Conservation (phyloP, 1,284 basidiomycete genomes). For the Chalciporus sp. region DNA sequence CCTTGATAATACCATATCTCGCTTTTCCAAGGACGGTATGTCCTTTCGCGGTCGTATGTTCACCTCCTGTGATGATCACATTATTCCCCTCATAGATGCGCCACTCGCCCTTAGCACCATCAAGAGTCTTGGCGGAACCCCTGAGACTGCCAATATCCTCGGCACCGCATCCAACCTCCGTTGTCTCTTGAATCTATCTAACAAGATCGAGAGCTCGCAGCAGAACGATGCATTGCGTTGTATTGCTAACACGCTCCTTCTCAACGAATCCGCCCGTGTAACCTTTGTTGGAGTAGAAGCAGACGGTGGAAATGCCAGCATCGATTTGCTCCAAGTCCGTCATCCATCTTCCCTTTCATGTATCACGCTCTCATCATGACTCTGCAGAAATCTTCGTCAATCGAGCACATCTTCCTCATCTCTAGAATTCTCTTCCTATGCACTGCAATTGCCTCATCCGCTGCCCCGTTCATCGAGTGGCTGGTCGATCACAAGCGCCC, state of each 20-base stretch:
- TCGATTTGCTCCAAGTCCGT: conserved; percentile 66
- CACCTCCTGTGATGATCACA: conserved; percentile 1
- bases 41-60: conserved; percentile 13
- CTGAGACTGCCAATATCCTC: conserved; percentile 67
- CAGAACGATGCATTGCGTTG: conserved; percentile 69
- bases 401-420: conserved; percentile 72
- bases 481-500: conserved; percentile 61
- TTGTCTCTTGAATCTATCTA: conserved; percentile 53
- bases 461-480: conserved; percentile 50
- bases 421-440: conserved; percentile 76
- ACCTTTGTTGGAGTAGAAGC: conserved; percentile 60
- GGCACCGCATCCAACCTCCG: conserved; percentile 55
- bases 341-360: conserved; percentile 5
- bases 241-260: conserved; percentile 73
- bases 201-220: conserved; percentile 47
- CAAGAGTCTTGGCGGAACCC: conserved; percentile 76
- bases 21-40: conserved; percentile 56
- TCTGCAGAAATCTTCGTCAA: conserved; percentile 55
- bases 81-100: conserved; percentile 47
- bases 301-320: conserved; percentile 58
- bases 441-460: conserved; percentile 51
- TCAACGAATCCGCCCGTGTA: conserved; percentile 62
- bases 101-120: conserved; percentile 67
- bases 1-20: conserved; percentile 40
- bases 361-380: neutral